These are phyloP conservation scores for Lenzites betulinus DNA, from an alignment of 768 basidiomycete genomes.

Conservation along the genomic window DNA sequence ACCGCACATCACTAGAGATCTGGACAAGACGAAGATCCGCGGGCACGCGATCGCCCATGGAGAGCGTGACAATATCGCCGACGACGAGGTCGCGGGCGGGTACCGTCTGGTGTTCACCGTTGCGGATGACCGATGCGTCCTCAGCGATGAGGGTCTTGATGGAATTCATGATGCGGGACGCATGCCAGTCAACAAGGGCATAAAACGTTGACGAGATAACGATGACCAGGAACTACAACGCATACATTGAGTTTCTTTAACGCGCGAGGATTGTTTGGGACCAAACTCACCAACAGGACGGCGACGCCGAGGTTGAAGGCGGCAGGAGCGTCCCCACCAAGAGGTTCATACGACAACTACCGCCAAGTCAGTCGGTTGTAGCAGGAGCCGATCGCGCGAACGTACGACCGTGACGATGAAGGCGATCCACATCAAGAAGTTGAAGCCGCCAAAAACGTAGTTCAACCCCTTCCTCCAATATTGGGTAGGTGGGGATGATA, in stretches of 20 bases:
- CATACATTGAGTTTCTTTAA: conserved; percentile 37
- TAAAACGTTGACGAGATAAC: conserved; percentile 47
- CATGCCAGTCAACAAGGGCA: conserved; percentile 56
- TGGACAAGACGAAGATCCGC: conserved; percentile 70
- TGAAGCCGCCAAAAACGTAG: conserved; percentile 61
- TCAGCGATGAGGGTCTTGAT: conserved; percentile 69
- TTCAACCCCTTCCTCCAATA: conserved; percentile 51
- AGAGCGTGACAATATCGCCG: conserved; percentile 65
- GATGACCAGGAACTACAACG: conserved; percentile 42
- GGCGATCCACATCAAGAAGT: conserved; percentile 56
- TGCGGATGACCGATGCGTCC: conserved; percentile 61
- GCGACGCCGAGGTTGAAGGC: conserved; percentile 63
- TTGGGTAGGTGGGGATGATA: conserved; percentile 50
- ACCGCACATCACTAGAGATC: conserved; percentile 57
- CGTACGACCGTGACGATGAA: conserved; percentile 49
- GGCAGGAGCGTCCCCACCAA: conserved; percentile 55
- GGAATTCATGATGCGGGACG: conserved; percentile 58
- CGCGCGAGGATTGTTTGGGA: conserved; percentile 39
- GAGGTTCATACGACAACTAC: conserved; percentile 54
- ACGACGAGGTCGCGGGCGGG: conserved; percentile 60
- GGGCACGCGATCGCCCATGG: conserved; percentile 68
- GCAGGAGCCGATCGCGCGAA: background rate
- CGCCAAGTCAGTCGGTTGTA: conserved; percentile 12
- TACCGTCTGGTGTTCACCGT: conserved; percentile 46
- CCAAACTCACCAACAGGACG: conserved; percentile 48